These are phyloP conservation scores for Botrytis hyacinthi DNA, from an alignment of 2,329 filamentous ascomycete species.

Conservation along the genomic window DNA sequence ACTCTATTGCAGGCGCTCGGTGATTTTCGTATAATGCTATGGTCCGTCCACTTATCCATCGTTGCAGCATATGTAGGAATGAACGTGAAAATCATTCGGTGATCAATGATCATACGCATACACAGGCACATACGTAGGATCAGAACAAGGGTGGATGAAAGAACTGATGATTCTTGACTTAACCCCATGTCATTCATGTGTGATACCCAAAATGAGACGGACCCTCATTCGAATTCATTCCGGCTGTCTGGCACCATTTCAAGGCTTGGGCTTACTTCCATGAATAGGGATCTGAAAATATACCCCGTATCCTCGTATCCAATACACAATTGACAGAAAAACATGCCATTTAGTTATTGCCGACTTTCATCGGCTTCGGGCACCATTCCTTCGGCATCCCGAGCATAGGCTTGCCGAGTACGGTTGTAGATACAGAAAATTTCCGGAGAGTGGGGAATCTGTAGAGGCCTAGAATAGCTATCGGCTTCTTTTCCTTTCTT, in stretches of 20 bases:
- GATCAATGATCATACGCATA: constrained; percentile 11
- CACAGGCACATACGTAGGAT: constrained; percentile 8
- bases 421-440: neutral
- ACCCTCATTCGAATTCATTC: constrained; percentile 2
- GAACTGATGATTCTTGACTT: constrained; percentile 14
- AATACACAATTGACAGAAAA: constrained; percentile 9
- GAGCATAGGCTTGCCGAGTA: constrained; percentile 4
- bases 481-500: neutral
- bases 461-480: neutral
- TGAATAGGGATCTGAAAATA: neutral
- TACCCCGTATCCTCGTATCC: neutral
- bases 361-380: constrained; percentile 12
- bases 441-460: constrained; percentile 1
- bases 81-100: constrained; percentile 10
- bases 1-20: constrained; percentile 10
- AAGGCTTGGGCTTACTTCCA: neutral
- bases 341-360: neutral
- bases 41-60: constrained; percentile 1
- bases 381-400: constrained; percentile 14
- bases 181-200: constrained; percentile 7
- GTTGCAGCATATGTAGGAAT: constrained; percentile 12
- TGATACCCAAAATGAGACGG: constrained; percentile 11
- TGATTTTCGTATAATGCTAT: constrained; percentile 11
- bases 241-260: constrained; percentile 5
- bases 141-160: constrained; percentile 12